phyloP scores from a whole-genome alignment of 108 stramenopile species.

The Pseudonitzschia delicatissima region DNA sequence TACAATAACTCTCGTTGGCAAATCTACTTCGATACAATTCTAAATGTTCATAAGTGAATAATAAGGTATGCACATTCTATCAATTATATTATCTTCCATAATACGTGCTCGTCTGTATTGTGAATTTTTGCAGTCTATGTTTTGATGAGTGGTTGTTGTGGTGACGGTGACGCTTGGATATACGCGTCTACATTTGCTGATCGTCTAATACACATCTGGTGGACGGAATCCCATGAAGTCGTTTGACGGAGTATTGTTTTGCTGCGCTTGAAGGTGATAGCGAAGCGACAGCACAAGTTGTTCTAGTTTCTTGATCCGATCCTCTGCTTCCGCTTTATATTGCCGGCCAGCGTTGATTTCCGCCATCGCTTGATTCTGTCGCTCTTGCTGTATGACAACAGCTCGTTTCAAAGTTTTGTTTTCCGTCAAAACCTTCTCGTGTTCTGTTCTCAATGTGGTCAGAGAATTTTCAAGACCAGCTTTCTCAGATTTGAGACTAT shows the following conservation, averaged over 20 bases:
- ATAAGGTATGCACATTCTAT: too few species aligned
- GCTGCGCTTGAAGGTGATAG: constrained; percentile 72
- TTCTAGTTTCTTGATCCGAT: constrained; percentile 70
- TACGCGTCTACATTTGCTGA: background rate
- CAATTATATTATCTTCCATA: too few species aligned
- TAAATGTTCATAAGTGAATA: too few species aligned
- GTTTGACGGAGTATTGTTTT: constrained; percentile 44
- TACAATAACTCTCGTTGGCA: too few species aligned
- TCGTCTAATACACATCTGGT: constrained; percentile 68
- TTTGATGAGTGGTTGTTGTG: too few species aligned
- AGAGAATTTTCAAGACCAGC: constrained; percentile 32
- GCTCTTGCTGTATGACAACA: constrained; percentile 81
- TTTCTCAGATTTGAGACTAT: constrained; percentile 62
- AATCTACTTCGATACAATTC: too few species aligned
- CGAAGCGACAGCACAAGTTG: constrained; percentile 74
- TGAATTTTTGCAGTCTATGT: too few species aligned
- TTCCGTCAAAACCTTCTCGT: constrained; percentile 62
- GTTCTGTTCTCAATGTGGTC: constrained; percentile 39
- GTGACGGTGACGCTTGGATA: too few species aligned
- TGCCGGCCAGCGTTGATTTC: constrained; percentile 66
- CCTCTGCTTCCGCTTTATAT: constrained; percentile 67
- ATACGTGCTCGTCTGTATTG: too few species aligned
- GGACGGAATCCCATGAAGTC: constrained; percentile 76
- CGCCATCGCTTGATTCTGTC: constrained; percentile 58
- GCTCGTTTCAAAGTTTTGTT: constrained; percentile 76